Evolutionary conservation across 345 rosid species (phyloP), one percentile per base, ranked within the genome.

Genomic region (Hibiscus mutabilis): DNA sequence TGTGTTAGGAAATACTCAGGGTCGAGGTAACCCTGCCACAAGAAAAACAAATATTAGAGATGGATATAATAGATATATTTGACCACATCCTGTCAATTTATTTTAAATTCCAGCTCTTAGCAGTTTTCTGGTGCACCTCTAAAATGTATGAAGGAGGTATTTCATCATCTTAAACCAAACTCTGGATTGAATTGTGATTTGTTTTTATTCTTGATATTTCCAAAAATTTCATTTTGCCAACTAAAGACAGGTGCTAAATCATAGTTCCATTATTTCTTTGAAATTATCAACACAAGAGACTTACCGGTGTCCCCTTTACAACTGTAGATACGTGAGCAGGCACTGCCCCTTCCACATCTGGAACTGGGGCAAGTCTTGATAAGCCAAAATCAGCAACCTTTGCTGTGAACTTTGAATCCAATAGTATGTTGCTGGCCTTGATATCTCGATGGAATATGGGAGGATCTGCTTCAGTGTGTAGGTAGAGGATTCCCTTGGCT

Each of bases 371-470:
- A 10, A 95, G 94, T 76, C 88, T 82, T 11, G 97, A 95, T 57
- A 95, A 89, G 66, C 99, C 97, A 77, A 95, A 95, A 82, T 95
- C 97, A 40, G 99, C 97, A 72, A 95, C 99, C 77, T 92, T 92
- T n/a, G 97, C 96, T 29, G 73, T 84, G 77, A 80, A 88, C 75
- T 74, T 89, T 6, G 87, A 66, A 79, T 92, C 97, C 70, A 95
- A 69, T 65, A 92, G 73, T 74, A 95, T 90, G 83, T 92, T 95
- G 84, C 87, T 92, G 58, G 99, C 97, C 81, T 95, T 92, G 78
- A 95, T 90, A 81, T 95, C 99, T 5, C 97, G 85, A 76, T 95
- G 96, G 74, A 90, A 92, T 71, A 95, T 84, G 14, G 99, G 97
- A 68, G 99, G 99, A 73, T 95, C 75, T 25, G 97, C 99, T 88